phyloP scores from a whole-genome alignment of 768 basidiomycete genomes.

The Rhodosporidiobolus odoratus region DNA sequence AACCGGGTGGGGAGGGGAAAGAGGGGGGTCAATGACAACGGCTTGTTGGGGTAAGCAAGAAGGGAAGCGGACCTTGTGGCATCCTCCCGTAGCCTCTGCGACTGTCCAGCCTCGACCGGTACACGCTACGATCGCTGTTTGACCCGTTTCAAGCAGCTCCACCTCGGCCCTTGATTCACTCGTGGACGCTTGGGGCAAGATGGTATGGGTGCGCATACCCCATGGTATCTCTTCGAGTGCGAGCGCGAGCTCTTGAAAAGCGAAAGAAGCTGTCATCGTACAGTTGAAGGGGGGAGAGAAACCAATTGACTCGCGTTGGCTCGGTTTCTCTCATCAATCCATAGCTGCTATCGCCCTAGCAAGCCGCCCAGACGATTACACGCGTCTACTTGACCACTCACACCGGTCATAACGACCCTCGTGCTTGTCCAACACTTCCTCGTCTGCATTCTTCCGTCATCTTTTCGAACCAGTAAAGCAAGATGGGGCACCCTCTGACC shows the following conservation, averaged over 20 bases:
- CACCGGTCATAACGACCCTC: too few species aligned
- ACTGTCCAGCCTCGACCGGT: constrained; percentile 1
- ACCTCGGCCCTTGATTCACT: background rate
- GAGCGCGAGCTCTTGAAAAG: background rate
- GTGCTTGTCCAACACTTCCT: background rate
- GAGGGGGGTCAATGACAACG: background rate
- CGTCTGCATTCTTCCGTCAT: background rate
- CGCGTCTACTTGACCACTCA: too few species aligned
- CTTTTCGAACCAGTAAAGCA: background rate
- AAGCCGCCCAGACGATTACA: too few species aligned
- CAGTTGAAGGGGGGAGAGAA: too few species aligned
- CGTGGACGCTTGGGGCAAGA: background rate
- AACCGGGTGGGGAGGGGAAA: background rate
- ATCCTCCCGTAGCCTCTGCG: background rate
- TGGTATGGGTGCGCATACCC: constrained; percentile 1
- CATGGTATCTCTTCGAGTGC: constrained; percentile 18
- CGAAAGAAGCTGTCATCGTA: background rate
- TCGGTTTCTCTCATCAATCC: background rate
- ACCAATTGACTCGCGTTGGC: background rate
- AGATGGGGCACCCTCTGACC: constrained; percentile 21
- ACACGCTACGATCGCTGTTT: background rate
- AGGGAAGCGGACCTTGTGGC: background rate
- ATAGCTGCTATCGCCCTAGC: too few species aligned
- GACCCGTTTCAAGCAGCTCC: constrained; percentile 11
- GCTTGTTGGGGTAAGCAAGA: background rate